Percentiles rank a stretch among this genome's conserved stretches.
Conservation (phyloP, 352 stramenopile genomes). For the Phytophthora boehmeriae region DNA sequence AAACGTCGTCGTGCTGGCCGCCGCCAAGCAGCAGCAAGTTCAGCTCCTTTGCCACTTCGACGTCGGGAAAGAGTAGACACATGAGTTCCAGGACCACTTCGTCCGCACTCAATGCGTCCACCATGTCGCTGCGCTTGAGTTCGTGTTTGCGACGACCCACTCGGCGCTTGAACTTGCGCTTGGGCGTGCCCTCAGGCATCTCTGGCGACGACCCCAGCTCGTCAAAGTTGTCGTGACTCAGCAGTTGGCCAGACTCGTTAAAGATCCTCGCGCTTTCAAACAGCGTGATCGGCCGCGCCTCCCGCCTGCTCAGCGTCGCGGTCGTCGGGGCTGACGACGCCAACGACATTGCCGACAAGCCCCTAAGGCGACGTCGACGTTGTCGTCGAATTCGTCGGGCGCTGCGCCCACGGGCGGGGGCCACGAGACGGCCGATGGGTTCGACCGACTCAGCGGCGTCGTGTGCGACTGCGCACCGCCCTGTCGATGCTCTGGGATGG, state of each 20-base stretch:
- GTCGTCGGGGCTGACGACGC: slow-evolving; percentile 55
- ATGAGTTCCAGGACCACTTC: slow-evolving; percentile 84
- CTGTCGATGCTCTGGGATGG: slow-evolving; percentile 40
- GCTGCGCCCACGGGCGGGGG: slow-evolving; percentile 32
- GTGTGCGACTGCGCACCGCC: slow-evolving; percentile 11
- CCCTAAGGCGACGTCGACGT: slow-evolving; percentile 24
- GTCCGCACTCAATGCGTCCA: slow-evolving; percentile 52
- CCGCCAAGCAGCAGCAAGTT: slow-evolving; percentile 69
- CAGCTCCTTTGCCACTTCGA: slow-evolving; percentile 83
- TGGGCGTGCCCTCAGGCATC: slow-evolving; percentile 23
- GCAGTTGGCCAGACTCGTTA: slow-evolving; percentile 70
- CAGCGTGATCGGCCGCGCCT: slow-evolving; percentile 70
- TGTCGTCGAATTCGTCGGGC: slow-evolving; percentile 38
- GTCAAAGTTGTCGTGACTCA: slow-evolving; percentile 78
- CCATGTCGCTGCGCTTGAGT: slow-evolving; percentile 39
- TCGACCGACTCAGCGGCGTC: slow-evolving; percentile 48
- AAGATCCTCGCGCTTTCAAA: slow-evolving; percentile 84
- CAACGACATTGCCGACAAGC: slow-evolving; percentile 16
- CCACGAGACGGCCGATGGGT: slow-evolving; percentile 61
- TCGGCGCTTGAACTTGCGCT: slow-evolving; percentile 67
- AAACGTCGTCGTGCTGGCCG: slow-evolving; percentile 60
- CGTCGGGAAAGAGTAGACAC: slow-evolving; percentile 58
- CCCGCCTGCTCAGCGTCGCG: slow-evolving; percentile 42
- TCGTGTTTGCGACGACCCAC: slow-evolving; percentile 63
- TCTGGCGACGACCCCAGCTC: slow-evolving; percentile 67